Evolutionary conservation across 768 basidiomycete genomes (phyloP).

Genomic region (Multifurca ochricompacta): DNA sequence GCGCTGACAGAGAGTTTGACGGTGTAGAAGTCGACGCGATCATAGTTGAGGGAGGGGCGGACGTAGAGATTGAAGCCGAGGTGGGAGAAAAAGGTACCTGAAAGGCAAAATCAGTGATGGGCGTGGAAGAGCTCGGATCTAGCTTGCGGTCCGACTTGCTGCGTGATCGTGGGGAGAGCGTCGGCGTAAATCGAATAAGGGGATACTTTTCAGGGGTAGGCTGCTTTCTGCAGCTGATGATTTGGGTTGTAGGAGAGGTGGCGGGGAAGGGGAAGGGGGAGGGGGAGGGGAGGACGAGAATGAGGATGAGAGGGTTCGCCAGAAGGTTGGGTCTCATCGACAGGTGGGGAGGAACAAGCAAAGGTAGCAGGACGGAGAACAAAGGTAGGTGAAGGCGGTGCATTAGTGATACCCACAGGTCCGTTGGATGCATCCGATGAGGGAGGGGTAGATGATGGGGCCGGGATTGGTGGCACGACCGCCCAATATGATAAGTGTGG

Average conservation of each 20-base stretch:
- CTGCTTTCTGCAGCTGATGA: not conserved
- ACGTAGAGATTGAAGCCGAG: not conserved
- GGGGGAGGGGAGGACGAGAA: too few species aligned
- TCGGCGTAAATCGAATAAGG: slow-evolving; percentile 3
- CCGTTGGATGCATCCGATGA: not conserved
- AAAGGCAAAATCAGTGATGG: not conserved
- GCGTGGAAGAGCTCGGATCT: not conserved
- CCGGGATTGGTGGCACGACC: not conserved
- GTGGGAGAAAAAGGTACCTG: not conserved
- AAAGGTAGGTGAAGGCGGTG: not conserved
- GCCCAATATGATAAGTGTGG: not conserved
- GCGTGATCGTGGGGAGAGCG: slow-evolving; percentile 1
- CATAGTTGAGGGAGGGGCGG: not conserved
- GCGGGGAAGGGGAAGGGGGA: not conserved
- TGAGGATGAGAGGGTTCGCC: too few species aligned
- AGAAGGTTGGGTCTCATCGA: not conserved
- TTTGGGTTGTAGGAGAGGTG: not conserved
- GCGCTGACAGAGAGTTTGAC: not conserved
- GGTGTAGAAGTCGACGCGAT: not conserved
- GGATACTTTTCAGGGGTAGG: not conserved
- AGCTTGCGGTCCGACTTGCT: slow-evolving; percentile 1
- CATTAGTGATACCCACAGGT: not conserved
- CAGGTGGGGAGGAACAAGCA: not conserved
- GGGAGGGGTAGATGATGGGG: not conserved
- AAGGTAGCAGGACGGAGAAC: slow-evolving; percentile 7